A percentile compares a stretch with the other conserved stretches of the same genome.
These are phyloP conservation scores for Ascochyta clinopodiicola DNA, from an alignment of 2,329 filamentous ascomycete species.

Conservation along the genomic window DNA sequence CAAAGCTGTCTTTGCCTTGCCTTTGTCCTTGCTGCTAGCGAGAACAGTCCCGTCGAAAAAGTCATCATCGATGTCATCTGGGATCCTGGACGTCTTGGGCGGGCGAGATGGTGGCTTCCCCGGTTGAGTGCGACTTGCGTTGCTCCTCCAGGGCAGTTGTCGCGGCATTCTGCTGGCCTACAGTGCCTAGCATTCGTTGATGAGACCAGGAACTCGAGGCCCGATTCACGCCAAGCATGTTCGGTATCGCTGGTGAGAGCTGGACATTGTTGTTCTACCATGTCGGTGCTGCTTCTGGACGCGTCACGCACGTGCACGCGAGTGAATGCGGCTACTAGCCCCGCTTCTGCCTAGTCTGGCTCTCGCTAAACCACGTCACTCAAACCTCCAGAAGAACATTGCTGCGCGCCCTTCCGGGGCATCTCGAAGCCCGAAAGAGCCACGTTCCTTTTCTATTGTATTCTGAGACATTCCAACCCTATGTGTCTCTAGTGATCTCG, in stretches of 20 bases:
- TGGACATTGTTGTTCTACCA: constrained; percentile 6
- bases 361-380: constrained; percentile 26
- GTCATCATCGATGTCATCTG: constrained; percentile 33
- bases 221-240: not conserved
- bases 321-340: constrained; percentile 24
- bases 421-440: constrained; percentile 18
- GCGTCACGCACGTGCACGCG: constrained; percentile 15
- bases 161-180: constrained; percentile 54
- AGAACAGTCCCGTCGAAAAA: constrained; percentile 35
- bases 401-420: constrained; percentile 33
- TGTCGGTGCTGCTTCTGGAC: constrained; percentile 5
- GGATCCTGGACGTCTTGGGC: constrained; percentile 14
- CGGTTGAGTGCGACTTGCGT: constrained; percentile 30
- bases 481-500: constrained; percentile 10
- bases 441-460: constrained; percentile 33
- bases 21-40: constrained; percentile 27
- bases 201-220: not conserved
- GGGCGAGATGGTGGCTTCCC: constrained; percentile 21
- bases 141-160: constrained; percentile 60
- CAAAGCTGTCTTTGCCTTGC: constrained; percentile 23
- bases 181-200: not conserved
- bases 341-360: constrained; percentile 24
- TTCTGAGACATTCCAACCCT: constrained; percentile 31
- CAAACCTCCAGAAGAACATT: constrained; percentile 10
- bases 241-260: not conserved